Base-by-base conservation (phyloP, 139 green algal species). In the Tetratostichococcus sp. region DNA sequence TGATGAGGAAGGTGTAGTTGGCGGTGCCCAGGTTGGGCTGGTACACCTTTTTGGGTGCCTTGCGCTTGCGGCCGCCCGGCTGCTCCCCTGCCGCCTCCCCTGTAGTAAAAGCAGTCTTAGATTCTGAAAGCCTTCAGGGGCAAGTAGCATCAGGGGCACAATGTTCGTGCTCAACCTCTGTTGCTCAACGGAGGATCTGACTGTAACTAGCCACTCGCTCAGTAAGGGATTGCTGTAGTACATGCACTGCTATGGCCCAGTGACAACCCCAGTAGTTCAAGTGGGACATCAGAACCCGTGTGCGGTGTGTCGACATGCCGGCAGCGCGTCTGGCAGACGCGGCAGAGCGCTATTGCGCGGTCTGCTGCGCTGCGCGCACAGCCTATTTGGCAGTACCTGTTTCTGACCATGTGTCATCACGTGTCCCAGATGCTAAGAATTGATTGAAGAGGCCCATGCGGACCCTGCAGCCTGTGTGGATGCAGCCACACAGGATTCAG, bases 1-100 rank as follows among this genome's bases (percentile, higher is more conserved):
- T 65, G 6, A 94, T 62, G 23, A 95, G 43, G 76, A 95, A 92
- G 43, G 88, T 87, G 70, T 91, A 95, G 71, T 89, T 90, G 30
- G 88, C 87, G 3, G 81, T 86, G 30, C 87, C 83, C 33, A 86
- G 67, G 3, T 73, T 39, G 5, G 91, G 90, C 26, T 85, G 42
- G 65, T 95, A 95, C 32, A 43, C 66, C 65, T 81, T 77, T 28
- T 67, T 72, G 70, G 66, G 28, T 19, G 67, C 73, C 35, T 75
- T 82, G 35, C 39, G 31, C 43, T 58, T 30, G 17, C 43, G 28
- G 26, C 59, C 65, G 17, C 6, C 42, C 30, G 8, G 71, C 21
- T 16, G 42, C 32, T 14, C 67, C 25, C 1, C 65, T 28, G 17
- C 11, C 22, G 42, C 30, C 30, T 50, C 25, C 16, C n/a, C 30